These are phyloP conservation scores for Nakazawaea ishiwadae DNA, from an alignment of 805 yeast species.

Conservation along the genomic window DNA sequence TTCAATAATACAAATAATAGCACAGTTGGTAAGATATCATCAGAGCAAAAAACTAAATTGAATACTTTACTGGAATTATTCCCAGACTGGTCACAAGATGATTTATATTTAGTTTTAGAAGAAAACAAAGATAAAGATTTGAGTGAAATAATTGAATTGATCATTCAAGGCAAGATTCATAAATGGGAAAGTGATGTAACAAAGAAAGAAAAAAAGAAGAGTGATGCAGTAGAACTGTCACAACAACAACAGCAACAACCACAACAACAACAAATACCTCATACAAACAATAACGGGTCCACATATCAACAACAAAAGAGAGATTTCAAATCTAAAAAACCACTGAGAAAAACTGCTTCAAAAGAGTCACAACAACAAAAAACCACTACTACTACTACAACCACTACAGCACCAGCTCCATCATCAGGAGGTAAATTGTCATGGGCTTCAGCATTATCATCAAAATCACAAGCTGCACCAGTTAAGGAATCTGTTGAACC, in stretches of 20 bases:
- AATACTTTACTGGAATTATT: slow-evolving; percentile 74
- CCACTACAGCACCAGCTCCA: slow-evolving; percentile 4
- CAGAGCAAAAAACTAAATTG: slow-evolving; percentile 34
- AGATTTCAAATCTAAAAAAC: slow-evolving; percentile 7
- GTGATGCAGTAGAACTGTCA: slow-evolving; percentile 8
- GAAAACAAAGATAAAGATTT: slow-evolving; percentile 66
- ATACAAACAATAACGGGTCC: not conserved
- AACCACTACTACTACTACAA: slow-evolving; percentile 9
- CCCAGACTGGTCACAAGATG: slow-evolving; percentile 92
- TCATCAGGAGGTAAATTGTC: slow-evolving; percentile 21
- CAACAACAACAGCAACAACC: not conserved
- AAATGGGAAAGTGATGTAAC: slow-evolving; percentile 93
- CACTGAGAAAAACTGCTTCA: slow-evolving; percentile 7
- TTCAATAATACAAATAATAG: slow-evolving; percentile 14
- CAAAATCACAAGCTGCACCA: slow-evolving; percentile 18
- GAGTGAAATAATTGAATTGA: slow-evolving; percentile 78
- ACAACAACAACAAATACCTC: not conserved
- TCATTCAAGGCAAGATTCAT: slow-evolving; percentile 83
- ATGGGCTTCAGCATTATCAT: slow-evolving; percentile 29
- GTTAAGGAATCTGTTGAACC: not conserved
- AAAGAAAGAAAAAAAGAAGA: slow-evolving; percentile 46
- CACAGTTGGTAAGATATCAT: slow-evolving; percentile 20
- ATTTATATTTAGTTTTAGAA: slow-evolving; percentile 65
- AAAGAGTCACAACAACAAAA: slow-evolving; percentile 4
- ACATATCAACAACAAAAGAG: slow-evolving; percentile 9